These are phyloP conservation scores for Brassica hybrid DNA, from an alignment of 441 rosid genomes.

Conservation along the genomic window DNA sequence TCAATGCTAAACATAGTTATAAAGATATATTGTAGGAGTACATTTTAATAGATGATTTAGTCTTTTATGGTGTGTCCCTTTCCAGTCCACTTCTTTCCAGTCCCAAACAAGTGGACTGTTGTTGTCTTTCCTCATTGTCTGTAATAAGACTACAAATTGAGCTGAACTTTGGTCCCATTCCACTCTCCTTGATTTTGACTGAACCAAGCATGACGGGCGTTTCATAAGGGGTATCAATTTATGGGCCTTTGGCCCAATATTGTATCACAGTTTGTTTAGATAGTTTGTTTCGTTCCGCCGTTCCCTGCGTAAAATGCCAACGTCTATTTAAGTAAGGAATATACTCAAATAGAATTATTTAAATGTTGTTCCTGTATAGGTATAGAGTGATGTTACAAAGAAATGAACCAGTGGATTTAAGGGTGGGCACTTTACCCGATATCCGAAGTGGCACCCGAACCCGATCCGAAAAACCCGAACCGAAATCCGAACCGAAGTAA, in stretches of 20 bases:
- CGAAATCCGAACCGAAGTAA: too few species aligned
- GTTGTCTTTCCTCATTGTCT: constrained; percentile 6
- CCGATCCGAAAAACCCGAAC: too few species aligned
- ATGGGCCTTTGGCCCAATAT: neutral
- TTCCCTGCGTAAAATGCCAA: neutral
- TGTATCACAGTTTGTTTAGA: neutral
- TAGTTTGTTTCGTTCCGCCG: neutral
- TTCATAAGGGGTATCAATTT: neutral
- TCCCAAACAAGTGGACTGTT: constrained; percentile 32
- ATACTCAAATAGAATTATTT: neutral
- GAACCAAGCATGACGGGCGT: constrained; percentile 11
- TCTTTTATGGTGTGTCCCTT: constrained; percentile 24
- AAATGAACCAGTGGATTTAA: too few species aligned
- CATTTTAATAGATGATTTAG: neutral
- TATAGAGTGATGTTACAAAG: constrained; percentile 11
- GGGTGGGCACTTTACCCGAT: too few species aligned
- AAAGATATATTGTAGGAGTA: too few species aligned
- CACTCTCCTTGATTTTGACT: constrained; percentile 7
- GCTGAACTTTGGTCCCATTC: constrained; percentile 18
- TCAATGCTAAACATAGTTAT: constrained; percentile 8
- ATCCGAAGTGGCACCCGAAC: too few species aligned
- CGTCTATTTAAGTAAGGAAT: neutral
- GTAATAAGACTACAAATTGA: constrained; percentile 19
- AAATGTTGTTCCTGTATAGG: neutral
- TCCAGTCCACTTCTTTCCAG: constrained; percentile 16